phyloP scores from a whole-genome alignment of 371 early-diverging fungal genomes.

The Apophysomyces trapeziformis region DNA sequence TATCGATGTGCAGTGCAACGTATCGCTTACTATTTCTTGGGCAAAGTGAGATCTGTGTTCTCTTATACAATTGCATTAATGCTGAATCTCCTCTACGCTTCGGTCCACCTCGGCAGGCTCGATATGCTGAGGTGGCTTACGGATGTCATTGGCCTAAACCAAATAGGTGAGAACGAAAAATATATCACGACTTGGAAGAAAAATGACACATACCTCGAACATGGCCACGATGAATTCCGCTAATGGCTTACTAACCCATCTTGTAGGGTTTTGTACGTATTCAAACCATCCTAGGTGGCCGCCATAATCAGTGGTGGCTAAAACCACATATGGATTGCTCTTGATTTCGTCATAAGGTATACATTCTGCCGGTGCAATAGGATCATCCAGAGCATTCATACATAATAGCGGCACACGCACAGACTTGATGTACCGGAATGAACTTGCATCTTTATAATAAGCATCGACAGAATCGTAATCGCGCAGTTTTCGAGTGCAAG shows the following conservation, averaged over 20 bases:
- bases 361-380: conserved; percentile 74
- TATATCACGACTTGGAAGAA: too few relatives aligned
- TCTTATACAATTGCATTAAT: conserved; percentile 72
- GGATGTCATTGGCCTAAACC: conserved; percentile 27
- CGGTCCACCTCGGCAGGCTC: conserved; percentile 87
- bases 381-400: conserved; percentile 91
- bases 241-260: conserved; percentile 72
- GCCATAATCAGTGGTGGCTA: conserved; percentile 87
- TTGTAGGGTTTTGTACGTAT: conserved; percentile 50
- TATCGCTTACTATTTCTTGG: too few relatives aligned
- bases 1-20: too few relatives aligned
- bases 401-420: conserved; percentile 82
- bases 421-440: conserved; percentile 71
- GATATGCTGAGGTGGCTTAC: conserved; percentile 18
- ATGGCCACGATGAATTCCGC: conserved; percentile 74
- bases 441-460: conserved; percentile 84
- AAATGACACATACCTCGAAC: conserved; percentile 40
- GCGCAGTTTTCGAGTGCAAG: conserved; percentile 71
- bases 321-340: conserved; percentile 80
- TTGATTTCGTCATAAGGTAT: conserved; percentile 78
- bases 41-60: not conserved
- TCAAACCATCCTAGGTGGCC: conserved; percentile 97
- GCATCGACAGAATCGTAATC: conserved; percentile 80
- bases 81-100: conserved; percentile 97
- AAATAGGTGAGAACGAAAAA: not conserved